Conservation (phyloP, 1,284 basidiomycete genomes). For the Puccinia hordei region DNA sequence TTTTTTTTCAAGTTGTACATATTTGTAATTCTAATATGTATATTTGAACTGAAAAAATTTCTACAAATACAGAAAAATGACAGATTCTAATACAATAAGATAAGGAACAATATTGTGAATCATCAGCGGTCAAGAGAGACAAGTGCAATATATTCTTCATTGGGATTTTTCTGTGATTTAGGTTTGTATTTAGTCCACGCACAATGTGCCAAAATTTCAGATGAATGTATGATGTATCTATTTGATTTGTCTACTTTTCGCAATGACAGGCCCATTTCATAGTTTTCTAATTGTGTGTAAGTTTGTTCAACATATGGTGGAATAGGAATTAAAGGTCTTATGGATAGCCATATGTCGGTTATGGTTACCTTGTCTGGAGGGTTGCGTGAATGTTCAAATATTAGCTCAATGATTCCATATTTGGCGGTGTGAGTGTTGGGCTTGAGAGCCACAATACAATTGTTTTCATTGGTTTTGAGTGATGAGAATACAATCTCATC, state of each 20-base stretch:
- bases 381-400: not conserved
- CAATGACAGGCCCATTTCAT: not conserved
- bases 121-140: not conserved
- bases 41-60: too few species aligned
- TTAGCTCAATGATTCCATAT: not conserved
- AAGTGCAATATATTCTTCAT: not conserved
- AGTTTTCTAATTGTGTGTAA: not conserved
- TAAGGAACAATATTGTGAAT: too few species aligned
- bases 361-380: not conserved
- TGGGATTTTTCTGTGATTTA: not conserved
- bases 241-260: not conserved
- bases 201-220: not conserved
- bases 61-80: too few species aligned
- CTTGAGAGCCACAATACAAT: slow-evolving; percentile 24
- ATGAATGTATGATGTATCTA: not conserved
- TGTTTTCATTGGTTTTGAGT: not conserved
- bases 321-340: not conserved
- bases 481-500: not conserved
- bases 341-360: not conserved
- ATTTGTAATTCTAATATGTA: too few species aligned
- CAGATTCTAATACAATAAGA: too few species aligned
- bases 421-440: not conserved
- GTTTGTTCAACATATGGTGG: not conserved
- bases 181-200: not conserved
- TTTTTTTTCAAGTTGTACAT: too few species aligned